These are phyloP conservation scores for Komagataella kurtzmanii DNA, from an alignment of 805 yeast species.

Conservation along the genomic window DNA sequence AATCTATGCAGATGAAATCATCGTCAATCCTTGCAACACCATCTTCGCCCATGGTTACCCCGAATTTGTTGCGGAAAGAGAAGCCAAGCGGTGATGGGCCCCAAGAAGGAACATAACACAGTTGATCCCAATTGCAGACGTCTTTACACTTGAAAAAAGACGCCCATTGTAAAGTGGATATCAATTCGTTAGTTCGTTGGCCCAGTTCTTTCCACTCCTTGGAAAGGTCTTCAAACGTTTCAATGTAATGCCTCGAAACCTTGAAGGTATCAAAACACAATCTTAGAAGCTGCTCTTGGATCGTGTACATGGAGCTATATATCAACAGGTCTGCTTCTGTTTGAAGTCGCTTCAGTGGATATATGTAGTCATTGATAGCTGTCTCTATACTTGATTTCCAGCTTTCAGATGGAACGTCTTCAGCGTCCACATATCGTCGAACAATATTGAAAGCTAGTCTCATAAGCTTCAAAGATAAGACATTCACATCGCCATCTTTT, in stretches of 20 bases:
- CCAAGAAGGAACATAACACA: constrained; percentile 50
- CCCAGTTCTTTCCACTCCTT: constrained; percentile 7
- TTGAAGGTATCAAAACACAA: constrained; percentile 22
- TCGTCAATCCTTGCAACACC: constrained; percentile 12
- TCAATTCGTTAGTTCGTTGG: constrained; percentile 4
- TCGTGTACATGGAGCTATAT: constrained; percentile 31
- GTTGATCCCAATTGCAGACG: constrained; percentile 30
- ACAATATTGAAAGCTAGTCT: constrained; percentile 27
- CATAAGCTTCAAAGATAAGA: constrained; percentile 21
- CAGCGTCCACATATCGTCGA: constrained; percentile 25
- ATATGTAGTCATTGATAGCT: constrained; percentile 29
- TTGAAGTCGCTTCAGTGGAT: constrained; percentile 23
- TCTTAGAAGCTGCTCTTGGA: constrained; percentile 23
- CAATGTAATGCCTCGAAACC: constrained; percentile 12
- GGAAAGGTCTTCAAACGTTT: constrained; percentile 2
- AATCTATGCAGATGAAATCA: constrained; percentile 1
- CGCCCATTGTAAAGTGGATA: constrained; percentile 23
- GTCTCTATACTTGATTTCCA: constrained; percentile 6
- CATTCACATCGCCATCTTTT: neutral
- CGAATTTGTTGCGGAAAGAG: constrained; percentile 11
- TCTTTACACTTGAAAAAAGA: constrained; percentile 25
- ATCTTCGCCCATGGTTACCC: constrained; percentile 11
- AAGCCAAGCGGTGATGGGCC: constrained; percentile 42
- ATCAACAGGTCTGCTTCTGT: constrained; percentile 31
- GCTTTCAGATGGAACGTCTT: constrained; percentile 3